These are phyloP conservation scores for Botrytis galanthina DNA, from an alignment of 2,329 filamentous ascomycete genomes.

Conservation along the genomic window DNA sequence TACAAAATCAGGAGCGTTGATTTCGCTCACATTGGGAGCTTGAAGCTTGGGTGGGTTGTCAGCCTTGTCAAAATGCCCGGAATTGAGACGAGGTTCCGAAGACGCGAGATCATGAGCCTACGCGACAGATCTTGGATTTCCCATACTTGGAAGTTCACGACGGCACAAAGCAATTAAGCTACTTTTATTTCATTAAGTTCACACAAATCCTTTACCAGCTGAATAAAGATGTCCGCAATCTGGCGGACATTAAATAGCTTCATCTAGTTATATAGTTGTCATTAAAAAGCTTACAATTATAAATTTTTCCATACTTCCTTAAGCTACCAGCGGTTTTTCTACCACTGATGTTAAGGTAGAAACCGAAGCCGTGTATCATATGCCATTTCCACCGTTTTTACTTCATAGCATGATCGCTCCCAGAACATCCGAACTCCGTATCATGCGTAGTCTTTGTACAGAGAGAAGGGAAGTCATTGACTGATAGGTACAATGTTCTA, in stretches of 20 bases:
- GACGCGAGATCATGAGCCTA: conserved; percentile 18
- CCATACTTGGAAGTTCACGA: not conserved
- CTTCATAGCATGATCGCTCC: conserved; percentile 6
- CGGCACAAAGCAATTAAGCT: not conserved
- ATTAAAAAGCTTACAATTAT: conserved; percentile 17
- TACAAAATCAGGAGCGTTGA: not conserved
- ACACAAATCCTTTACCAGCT: not conserved
- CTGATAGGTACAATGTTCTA: conserved; percentile 41
- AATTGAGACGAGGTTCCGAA: conserved; percentile 6
- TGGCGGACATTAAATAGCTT: not conserved
- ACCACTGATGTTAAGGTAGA: not conserved
- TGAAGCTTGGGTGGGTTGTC: conserved; percentile 12
- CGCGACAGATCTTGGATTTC: conserved; percentile 10
- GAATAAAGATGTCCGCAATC: not conserved
- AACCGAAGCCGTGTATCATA: conserved; percentile 9
- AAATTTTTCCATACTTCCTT: conserved; percentile 1
- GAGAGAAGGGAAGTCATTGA: not conserved
- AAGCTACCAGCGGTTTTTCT: not conserved
- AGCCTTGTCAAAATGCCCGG: conserved; percentile 11
- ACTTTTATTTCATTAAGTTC: not conserved
- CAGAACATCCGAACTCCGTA: conserved; percentile 14
- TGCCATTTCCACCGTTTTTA: conserved; percentile 12
- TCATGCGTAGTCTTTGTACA: conserved; percentile 19
- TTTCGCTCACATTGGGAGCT: conserved; percentile 2
- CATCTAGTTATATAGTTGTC: conserved; percentile 7